Percentiles rank a stretch among this genome's conserved stretches.
Evolutionary conservation across 140 eudicot species (phyloP).

Genomic region (Anethum foeniculum): DNA sequence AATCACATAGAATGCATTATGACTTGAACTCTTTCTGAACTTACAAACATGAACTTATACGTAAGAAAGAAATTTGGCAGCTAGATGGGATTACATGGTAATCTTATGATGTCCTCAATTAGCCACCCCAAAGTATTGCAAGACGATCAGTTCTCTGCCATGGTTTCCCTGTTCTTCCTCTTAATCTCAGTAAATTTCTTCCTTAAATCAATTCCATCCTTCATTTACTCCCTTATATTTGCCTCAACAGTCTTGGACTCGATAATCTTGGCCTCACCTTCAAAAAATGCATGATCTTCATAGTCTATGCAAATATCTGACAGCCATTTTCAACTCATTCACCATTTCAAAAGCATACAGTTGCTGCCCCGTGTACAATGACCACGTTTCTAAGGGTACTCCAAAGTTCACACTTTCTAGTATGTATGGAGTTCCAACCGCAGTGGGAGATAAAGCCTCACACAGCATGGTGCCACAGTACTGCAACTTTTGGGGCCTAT

Average conservation of each 20-base stretch:
- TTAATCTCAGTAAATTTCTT: neutral
- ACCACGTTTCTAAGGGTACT: neutral
- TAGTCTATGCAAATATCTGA: neutral
- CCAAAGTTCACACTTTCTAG: neutral
- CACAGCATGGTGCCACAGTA: neutral
- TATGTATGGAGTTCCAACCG: neutral
- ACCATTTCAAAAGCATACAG: constrained; percentile 4
- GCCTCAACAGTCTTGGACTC: neutral
- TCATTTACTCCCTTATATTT: neutral
- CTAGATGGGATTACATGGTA: neutral
- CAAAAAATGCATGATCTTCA: neutral
- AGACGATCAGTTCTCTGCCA: neutral
- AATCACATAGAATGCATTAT: neutral
- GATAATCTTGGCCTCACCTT: neutral
- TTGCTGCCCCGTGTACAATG: neutral
- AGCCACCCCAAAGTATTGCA: neutral
- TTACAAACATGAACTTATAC: neutral
- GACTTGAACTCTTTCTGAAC: neutral
- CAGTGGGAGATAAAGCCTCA: neutral
- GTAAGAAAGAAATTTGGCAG: neutral
- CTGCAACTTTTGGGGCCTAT: neutral
- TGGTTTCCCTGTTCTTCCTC: neutral
- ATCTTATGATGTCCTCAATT: neutral
- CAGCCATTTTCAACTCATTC: neutral
- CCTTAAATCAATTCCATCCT: neutral